These are phyloP conservation scores for Pseudogymnoascus sp. DNA, from an alignment of 2,329 filamentous ascomycete genomes.

Conservation along the genomic window DNA sequence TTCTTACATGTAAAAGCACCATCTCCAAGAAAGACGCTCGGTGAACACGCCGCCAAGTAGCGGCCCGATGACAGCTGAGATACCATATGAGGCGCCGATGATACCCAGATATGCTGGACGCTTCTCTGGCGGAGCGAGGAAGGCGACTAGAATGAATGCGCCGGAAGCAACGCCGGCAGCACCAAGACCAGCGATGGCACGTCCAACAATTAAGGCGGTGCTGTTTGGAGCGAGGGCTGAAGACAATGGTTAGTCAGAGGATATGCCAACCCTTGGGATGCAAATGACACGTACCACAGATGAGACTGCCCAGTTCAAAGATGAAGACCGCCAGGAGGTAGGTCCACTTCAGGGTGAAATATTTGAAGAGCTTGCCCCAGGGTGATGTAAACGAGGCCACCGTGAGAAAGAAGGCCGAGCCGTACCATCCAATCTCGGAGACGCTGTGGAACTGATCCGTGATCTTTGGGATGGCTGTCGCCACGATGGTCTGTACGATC, in stretches of 20 bases:
- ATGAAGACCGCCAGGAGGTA: slow-evolving; percentile 27
- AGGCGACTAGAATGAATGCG: slow-evolving; percentile 34
- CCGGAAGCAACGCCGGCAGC: slow-evolving; percentile 29
- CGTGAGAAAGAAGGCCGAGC: slow-evolving; percentile 30
- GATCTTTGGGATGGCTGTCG: slow-evolving; percentile 45
- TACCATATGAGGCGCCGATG: slow-evolving; percentile 24
- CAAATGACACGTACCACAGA: slow-evolving; percentile 24
- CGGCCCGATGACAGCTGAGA: slow-evolving; percentile 27
- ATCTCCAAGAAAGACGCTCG: slow-evolving; percentile 32
- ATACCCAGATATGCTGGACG: slow-evolving; percentile 28
- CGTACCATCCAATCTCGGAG: slow-evolving; percentile 26
- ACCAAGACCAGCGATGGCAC: slow-evolving; percentile 27
- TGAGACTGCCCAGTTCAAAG: slow-evolving; percentile 31
- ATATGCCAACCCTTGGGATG: background rate
- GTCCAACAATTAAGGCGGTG: slow-evolving; percentile 29
- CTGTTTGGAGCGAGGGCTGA: slow-evolving; percentile 25
- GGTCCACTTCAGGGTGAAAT: slow-evolving; percentile 24
- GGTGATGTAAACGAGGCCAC: slow-evolving; percentile 22
- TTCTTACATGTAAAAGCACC: slow-evolving; percentile 31
- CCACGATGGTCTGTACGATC: slow-evolving; percentile 38
- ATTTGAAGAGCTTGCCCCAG: slow-evolving; percentile 16
- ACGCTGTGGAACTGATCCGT: slow-evolving; percentile 26
- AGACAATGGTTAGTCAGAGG: background rate
- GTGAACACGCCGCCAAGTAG: slow-evolving; percentile 31
- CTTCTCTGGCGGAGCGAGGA: slow-evolving; percentile 23